Evolutionary conservation across 257 asterid species (phyloP), one percentile per base, ranked within the genome.

Genomic region (Prunella vulgaris): DNA sequence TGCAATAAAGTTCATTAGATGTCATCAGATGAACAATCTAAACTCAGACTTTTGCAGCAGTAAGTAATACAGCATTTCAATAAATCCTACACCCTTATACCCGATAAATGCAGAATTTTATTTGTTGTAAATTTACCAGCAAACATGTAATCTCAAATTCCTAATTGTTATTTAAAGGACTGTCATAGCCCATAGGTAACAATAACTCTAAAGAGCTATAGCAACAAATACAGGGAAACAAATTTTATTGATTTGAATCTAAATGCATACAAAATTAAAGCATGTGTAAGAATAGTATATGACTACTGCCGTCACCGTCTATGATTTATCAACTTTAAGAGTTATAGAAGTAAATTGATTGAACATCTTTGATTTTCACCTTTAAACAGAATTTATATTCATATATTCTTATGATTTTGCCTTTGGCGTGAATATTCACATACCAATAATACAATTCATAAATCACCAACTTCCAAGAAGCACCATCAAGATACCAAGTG

Each of bases 1-100:
- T 90, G 96, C 82, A 81, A 78, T 4, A 25, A 27, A 53, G 74
- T n/a, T 32, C 33, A 52, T 0, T 21, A 42, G 1, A 49, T 10
- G 70, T 69, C 60, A 15, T n/a, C 24, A 53, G 20, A 69, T 22
- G 51, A 30, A 44, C 65, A 59, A n/a, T 49, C 37, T 5, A 25
- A 46, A 15, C 40, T 66, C 24, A 46, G 2, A 37, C 52, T n/a
- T n/a, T 44, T 44, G n/a, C 51, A 44, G 0, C 52, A 44, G 20
- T 44, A 40, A 40, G 15, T 15, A n/a, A 15, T 40, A 40, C 48
- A 40, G 48, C 12, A 40, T 37, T 12, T 12, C 15, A 40, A 40
- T 5, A 40, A 14, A 44, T 14, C 20, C 52, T 44, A 44, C 52
- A 44, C 20, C 20, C 20, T 20, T 44, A 44, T 20, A 44, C 20